phyloP scores from a whole-genome alignment of 306 rosid genomes.

The Quercus cerris region DNA sequence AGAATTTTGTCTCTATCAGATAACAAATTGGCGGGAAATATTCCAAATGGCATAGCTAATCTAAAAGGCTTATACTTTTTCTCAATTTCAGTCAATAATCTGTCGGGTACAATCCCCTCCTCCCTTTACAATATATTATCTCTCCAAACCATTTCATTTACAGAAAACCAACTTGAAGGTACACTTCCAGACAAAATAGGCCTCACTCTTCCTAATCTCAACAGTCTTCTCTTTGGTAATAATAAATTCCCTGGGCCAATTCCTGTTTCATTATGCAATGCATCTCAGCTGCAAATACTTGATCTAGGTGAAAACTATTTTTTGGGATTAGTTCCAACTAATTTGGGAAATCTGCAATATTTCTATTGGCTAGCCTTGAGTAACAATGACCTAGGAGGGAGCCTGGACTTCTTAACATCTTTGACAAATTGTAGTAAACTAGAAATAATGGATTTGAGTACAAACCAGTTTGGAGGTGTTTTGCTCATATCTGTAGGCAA shows the following conservation, averaged over 20 bases:
- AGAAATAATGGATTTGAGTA: not conserved
- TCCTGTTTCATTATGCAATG: not conserved
- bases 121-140: too few species aligned
- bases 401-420: constrained; percentile 4
- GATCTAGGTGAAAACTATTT: not conserved
- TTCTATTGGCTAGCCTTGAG: not conserved
- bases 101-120: not conserved
- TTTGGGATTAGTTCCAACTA: constrained; percentile 1
- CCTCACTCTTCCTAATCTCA: not conserved
- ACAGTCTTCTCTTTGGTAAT: not conserved
- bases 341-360: not conserved
- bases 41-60: constrained; percentile 6
- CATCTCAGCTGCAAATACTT: not conserved
- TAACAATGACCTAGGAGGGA: not conserved
- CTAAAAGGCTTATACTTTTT: not conserved
- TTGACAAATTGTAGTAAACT: not conserved
- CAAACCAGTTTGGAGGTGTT: not conserved
- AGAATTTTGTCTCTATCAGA: not conserved
- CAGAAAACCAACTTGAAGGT: not conserved
- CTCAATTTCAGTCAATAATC: not conserved
- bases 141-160: too few species aligned
- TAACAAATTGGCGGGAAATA: not conserved
- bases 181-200: not conserved
- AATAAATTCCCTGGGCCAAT: constrained; percentile 3
- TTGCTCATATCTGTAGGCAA: constrained; percentile 1